Evolutionary conservation across 805 yeast genomes (phyloP).

Genomic region (Yamadazyma sp.): DNA sequence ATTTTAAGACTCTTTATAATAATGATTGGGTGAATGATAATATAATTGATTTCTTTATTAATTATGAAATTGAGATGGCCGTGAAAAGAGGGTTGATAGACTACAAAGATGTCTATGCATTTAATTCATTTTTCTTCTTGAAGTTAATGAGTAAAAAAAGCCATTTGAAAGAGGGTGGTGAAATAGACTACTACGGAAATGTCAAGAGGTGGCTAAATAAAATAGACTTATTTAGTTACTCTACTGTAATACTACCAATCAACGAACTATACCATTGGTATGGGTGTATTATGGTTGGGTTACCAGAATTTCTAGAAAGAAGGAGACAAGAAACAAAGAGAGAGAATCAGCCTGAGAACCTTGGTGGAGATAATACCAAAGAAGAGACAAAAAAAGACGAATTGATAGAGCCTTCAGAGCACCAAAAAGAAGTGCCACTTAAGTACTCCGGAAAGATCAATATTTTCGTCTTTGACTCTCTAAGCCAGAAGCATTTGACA

Average conservation of each 20-base stretch:
- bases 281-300: slow-evolving; percentile 65
- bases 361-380: background rate
- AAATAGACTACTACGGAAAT: slow-evolving; percentile 49
- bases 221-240: slow-evolving; percentile 53
- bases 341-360: background rate
- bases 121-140: slow-evolving; percentile 83
- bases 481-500: slow-evolving; percentile 55
- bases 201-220: slow-evolving; percentile 78
- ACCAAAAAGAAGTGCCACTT: background rate
- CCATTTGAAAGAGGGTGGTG: background rate
- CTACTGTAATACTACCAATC: slow-evolving; percentile 73
- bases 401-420: background rate
- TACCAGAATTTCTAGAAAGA: slow-evolving; percentile 30
- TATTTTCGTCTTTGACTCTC: slow-evolving; percentile 72
- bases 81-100: slow-evolving; percentile 20
- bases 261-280: slow-evolving; percentile 87
- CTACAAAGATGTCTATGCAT: slow-evolving; percentile 47
- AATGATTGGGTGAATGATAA: slow-evolving; percentile 90
- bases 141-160: slow-evolving; percentile 42
- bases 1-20: slow-evolving; percentile 74
- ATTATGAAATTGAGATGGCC: slow-evolving; percentile 47
- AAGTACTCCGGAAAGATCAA: slow-evolving; percentile 18
- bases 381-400: background rate
- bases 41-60: slow-evolving; percentile 79
- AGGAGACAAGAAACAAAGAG: background rate